Evolutionary conservation across 352 stramenopile genomes (phyloP).

Genomic region (Globisporangium camurandrum): DNA sequence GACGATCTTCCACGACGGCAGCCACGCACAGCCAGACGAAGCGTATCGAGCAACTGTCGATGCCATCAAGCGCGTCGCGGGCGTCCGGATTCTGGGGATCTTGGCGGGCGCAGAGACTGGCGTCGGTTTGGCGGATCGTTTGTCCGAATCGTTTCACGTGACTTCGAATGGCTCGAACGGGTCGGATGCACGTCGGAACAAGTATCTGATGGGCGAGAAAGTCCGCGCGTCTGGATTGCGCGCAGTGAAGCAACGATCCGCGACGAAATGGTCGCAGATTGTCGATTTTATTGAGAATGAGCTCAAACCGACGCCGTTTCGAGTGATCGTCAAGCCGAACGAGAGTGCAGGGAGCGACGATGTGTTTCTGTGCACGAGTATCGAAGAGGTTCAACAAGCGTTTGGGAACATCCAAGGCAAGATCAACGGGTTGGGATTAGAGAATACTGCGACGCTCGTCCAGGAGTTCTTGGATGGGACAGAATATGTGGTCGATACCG

Average conservation of each 20-base stretch:
- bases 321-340: constrained; percentile 91
- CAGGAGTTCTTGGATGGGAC: constrained; percentile 92
- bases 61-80: constrained; percentile 24
- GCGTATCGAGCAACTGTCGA: constrained; percentile 29
- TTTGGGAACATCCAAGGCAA: constrained; percentile 90
- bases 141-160: constrained; percentile 85
- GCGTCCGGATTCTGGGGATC: constrained; percentile 67
- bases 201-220: constrained; percentile 86
- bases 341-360: constrained; percentile 92
- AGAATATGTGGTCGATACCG: constrained; percentile 97
- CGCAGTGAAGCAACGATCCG: constrained; percentile 67
- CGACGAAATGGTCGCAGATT: constrained; percentile 77
- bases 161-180: constrained; percentile 80
- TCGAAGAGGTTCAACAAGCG: constrained; percentile 86
- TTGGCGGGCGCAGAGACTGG: constrained; percentile 91
- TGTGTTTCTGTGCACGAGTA: constrained; percentile 87
- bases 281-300: constrained; percentile 74
- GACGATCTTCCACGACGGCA: constrained; percentile 67
- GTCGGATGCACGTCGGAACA: constrained; percentile 84
- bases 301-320: constrained; percentile 36
- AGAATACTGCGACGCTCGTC: constrained; percentile 89
- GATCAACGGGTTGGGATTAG: constrained; percentile 78
- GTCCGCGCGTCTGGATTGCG: constrained; percentile 62
- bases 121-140: constrained; percentile 86
- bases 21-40: constrained; percentile 17